These are phyloP conservation scores for Pigoraptor vietnamica DNA, from an alignment of 78 protist genomes.

Conservation along the genomic window DNA sequence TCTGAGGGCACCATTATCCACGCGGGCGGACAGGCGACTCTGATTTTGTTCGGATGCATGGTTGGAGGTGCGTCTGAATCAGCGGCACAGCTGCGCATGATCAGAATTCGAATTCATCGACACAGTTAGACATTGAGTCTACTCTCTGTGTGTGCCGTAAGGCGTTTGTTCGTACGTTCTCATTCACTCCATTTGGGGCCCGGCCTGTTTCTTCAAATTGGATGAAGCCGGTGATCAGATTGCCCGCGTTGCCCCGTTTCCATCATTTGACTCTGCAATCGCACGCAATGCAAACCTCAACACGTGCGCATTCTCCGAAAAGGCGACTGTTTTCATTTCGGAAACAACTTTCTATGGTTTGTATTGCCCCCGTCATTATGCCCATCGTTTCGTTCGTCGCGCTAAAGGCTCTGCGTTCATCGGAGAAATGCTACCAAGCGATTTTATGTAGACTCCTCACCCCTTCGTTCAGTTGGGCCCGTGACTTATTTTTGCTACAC, in stretches of 20 bases:
- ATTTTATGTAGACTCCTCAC: no score
- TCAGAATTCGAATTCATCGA: background rate
- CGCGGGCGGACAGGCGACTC: background rate
- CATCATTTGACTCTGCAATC: background rate
- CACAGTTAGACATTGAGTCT: background rate
- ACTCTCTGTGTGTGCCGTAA: no score
- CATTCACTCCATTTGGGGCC: no score
- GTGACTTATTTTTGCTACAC: background rate
- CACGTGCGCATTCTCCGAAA: background rate
- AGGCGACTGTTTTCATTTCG: background rate
- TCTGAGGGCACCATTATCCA: background rate
- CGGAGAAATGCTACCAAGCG: no score
- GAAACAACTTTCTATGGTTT: background rate
- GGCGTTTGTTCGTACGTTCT: no score
- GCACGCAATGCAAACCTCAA: background rate
- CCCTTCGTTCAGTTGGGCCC: background rate
- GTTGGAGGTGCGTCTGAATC: background rate
- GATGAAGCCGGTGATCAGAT: no score
- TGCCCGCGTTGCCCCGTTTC: background rate
- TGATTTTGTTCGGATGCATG: background rate
- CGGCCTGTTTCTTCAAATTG: no score
- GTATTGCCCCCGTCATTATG: no score
- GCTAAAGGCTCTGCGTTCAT: no score
- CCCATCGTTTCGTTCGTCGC: no score
- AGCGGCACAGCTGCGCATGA: background rate